Evolutionary conservation across 306 rosid species (phyloP).

Genomic region (Begonia masoniana): DNA sequence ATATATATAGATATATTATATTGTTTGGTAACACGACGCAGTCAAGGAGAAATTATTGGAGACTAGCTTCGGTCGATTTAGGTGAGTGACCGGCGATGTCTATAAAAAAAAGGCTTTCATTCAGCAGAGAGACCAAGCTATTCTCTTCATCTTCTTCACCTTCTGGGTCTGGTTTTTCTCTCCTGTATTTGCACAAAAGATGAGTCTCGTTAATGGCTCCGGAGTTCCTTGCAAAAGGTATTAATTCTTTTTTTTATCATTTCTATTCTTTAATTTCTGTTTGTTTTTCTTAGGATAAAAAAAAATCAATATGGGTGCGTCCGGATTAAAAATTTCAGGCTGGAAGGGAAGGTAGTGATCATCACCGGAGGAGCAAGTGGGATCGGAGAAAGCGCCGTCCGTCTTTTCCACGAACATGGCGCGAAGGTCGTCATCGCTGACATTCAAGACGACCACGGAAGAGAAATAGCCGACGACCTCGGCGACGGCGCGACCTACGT

Average conservation of each 20-base stretch:
- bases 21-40: too few relatives aligned
- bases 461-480: slow-evolving; percentile 13
- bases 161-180: background rate
- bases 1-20: too few relatives aligned
- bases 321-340: slow-evolving; percentile 1
- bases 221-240: background rate
- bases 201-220: slow-evolving; percentile 1
- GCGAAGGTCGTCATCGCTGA: slow-evolving; percentile 24
- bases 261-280: too few relatives aligned
- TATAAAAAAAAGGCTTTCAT: too few relatives aligned
- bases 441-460: slow-evolving; percentile 22
- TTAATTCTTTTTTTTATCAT: background rate
- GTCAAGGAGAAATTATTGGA: too few relatives aligned
- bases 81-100: too few relatives aligned
- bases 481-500: slow-evolving; percentile 13
- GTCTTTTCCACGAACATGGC: slow-evolving; percentile 16
- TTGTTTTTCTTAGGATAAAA: too few relatives aligned
- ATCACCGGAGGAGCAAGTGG: slow-evolving; percentile 35
- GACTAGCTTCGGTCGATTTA: too few relatives aligned
- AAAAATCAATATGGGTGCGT: too few relatives aligned
- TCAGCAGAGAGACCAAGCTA: too few relatives aligned
- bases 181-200: background rate
- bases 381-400: slow-evolving; percentile 21
- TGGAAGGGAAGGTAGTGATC: slow-evolving; percentile 22
- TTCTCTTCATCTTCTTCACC: background rate